A percentile compares a stretch with the other conserved stretches of the same genome.
These are phyloP conservation scores for Circinella umbellata DNA, from an alignment of 371 early-diverging fungal genomes.

Conservation along the genomic window DNA sequence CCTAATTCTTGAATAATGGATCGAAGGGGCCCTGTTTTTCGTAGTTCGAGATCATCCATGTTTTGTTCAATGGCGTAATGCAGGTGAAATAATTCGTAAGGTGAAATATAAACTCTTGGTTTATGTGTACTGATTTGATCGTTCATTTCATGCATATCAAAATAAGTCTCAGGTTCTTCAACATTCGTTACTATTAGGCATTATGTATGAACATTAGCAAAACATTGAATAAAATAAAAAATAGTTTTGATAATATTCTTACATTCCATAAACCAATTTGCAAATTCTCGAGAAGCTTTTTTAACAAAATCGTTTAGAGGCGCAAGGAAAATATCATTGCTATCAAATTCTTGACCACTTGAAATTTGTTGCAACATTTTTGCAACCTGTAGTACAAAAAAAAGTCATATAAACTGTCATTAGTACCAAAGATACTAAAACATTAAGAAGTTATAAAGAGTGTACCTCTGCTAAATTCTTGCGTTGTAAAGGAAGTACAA, in stretches of 20 bases:
- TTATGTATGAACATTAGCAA: not conserved
- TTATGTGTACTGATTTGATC: constrained; percentile 86
- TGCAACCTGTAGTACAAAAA: constrained; percentile 58
- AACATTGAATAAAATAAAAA: not conserved
- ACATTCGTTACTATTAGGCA: constrained; percentile 72
- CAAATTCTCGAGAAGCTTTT: constrained; percentile 75
- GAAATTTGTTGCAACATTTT: constrained; percentile 94
- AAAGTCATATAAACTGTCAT: too few species aligned
- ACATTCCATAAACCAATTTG: constrained; percentile 77
- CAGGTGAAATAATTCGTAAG: constrained; percentile 87
- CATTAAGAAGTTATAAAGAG: too few species aligned
- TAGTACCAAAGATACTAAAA: too few species aligned
- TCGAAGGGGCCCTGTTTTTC: constrained; percentile 76
- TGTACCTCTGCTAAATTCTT: constrained; percentile 90
- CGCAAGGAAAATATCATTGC: constrained; percentile 74
- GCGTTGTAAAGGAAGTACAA: constrained; percentile 86
- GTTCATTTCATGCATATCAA: constrained; percentile 88
- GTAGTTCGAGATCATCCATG: constrained; percentile 64
- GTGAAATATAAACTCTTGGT: constrained; percentile 88
- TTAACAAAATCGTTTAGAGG: constrained; percentile 84
- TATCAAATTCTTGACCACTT: constrained; percentile 74
- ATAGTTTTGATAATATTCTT: constrained; percentile 16
- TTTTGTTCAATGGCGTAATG: constrained; percentile 83
- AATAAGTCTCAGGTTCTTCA: constrained; percentile 85
- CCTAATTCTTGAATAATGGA: constrained; percentile 87